Conservation (phyloP, 768 basidiomycete genomes). For the Russula griseocarnosa region DNA sequence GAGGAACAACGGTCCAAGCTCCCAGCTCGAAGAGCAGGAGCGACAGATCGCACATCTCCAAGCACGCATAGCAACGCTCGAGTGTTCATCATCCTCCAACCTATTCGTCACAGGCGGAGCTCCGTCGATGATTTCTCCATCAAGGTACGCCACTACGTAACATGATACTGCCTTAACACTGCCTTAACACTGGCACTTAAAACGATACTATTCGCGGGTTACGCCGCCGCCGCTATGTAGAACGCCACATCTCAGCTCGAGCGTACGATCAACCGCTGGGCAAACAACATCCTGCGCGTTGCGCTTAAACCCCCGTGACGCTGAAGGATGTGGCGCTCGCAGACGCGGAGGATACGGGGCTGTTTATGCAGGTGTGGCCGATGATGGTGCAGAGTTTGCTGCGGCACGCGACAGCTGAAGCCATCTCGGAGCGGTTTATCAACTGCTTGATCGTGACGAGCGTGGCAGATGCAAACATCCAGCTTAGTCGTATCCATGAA, state of each 20-base stretch:
- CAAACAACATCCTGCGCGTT: slow-evolving; percentile 62
- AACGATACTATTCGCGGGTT: background rate
- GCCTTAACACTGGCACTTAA: background rate
- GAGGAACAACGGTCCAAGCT: slow-evolving; percentile 76
- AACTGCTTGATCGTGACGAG: slow-evolving; percentile 86
- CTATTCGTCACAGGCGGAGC: slow-evolving; percentile 46
- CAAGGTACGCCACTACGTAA: slow-evolving; percentile 44
- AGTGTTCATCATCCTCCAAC: slow-evolving; percentile 53
- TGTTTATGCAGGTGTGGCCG: slow-evolving; percentile 37
- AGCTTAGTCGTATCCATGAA: slow-evolving; percentile 83
- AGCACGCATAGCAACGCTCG: slow-evolving; percentile 65
- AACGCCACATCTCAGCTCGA: slow-evolving; percentile 67
- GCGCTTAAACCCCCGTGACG: slow-evolving; percentile 51
- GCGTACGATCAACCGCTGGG: slow-evolving; percentile 83
- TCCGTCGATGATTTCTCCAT: slow-evolving; percentile 87
- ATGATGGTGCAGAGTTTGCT: slow-evolving; percentile 78
- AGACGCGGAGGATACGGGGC: slow-evolving; percentile 51
- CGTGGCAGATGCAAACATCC: no score
- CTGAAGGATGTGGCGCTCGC: slow-evolving; percentile 56
- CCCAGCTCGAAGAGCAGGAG: slow-evolving; percentile 79
- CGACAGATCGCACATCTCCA: slow-evolving; percentile 71
- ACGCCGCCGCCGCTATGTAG: slow-evolving; percentile 40
- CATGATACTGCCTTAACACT: background rate
- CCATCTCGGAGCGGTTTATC: slow-evolving; percentile 71
- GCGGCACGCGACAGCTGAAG: slow-evolving; percentile 75